A percentile compares a stretch with the other conserved stretches of the same genome.
Conservation (phyloP, 805 yeast genomes). For the Kuraishia cidri region DNA sequence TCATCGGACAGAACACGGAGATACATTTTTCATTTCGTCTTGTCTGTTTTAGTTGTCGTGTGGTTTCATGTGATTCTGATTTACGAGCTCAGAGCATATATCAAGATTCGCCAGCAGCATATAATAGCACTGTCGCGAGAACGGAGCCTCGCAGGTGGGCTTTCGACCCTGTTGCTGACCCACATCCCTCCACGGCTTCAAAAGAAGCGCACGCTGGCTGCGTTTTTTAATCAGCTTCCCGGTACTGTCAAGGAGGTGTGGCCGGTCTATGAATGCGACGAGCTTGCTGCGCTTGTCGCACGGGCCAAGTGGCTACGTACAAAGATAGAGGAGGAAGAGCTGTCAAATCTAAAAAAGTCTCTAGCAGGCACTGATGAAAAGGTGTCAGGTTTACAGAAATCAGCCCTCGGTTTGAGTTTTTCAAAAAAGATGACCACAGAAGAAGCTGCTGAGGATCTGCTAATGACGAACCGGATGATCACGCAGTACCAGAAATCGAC, state of each 20-base stretch:
- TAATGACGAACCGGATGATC: neutral
- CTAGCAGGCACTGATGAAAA: constrained; percentile 4
- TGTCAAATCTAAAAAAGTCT: constrained; percentile 23
- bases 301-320: too few relatives aligned
- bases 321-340: constrained; percentile 28
- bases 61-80: constrained; percentile 49
- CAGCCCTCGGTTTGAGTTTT: too few relatives aligned
- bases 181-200: constrained; percentile 31
- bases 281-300: constrained; percentile 22
- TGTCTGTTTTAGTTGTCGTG: constrained; percentile 44
- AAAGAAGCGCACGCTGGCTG: too few relatives aligned
- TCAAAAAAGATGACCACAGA: too few relatives aligned
- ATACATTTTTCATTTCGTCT: constrained; percentile 53
- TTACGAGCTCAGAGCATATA: constrained; percentile 44
- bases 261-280: constrained; percentile 40
- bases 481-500: constrained; percentile 1
- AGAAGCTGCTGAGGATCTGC: neutral
- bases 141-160: too few relatives aligned
- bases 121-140: constrained; percentile 16
- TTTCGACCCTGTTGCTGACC: constrained; percentile 24
- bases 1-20: constrained; percentile 38
- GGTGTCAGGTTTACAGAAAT: too few relatives aligned
- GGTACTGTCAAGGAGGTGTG: constrained; percentile 50
- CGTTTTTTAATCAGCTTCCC: too few relatives aligned
- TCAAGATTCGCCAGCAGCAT: constrained; percentile 36